Evolutionary conservation across 2,329 filamentous ascomycete genomes (phyloP).

Genomic region (Raffaelea deltoideospora): DNA sequence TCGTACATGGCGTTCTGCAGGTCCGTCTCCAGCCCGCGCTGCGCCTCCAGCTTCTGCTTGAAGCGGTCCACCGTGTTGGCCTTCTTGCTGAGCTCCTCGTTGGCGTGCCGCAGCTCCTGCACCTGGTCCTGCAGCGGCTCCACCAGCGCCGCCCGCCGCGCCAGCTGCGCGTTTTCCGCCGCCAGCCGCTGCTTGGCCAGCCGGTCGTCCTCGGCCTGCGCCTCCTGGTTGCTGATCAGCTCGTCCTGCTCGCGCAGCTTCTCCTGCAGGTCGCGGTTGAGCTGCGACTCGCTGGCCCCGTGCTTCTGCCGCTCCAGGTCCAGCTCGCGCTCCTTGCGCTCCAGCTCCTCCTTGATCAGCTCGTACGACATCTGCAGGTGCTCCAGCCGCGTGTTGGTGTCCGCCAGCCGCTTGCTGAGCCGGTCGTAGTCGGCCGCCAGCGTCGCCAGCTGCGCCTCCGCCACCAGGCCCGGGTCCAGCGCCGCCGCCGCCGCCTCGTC

Average conservation of each 20-base stretch:
- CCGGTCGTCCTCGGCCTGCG: conserved; percentile 40
- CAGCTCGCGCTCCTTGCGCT: conserved; percentile 37
- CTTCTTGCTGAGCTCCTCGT: conserved; percentile 43
- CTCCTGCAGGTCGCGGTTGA: conserved; percentile 37
- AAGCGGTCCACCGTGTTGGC: conserved; percentile 48
- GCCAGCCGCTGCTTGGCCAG: conserved; percentile 28
- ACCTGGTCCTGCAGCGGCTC: conserved; percentile 43
- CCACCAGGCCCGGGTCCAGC: conserved; percentile 38
- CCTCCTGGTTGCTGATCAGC: conserved; percentile 56
- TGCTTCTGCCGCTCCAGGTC: conserved; percentile 37
- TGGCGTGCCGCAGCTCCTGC: conserved; percentile 41
- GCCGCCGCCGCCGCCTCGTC: conserved; percentile 20
- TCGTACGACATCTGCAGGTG: conserved; percentile 48
- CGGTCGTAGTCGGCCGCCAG: conserved; percentile 35
- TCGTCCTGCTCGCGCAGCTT: conserved; percentile 53
- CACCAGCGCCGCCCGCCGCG: conserved; percentile 29
- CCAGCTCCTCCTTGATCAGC: conserved; percentile 47
- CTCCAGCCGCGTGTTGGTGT: conserved; percentile 43
- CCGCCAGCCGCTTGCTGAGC: conserved; percentile 40
- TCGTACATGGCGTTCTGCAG: conserved; percentile 39
- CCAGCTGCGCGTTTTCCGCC: conserved; percentile 32
- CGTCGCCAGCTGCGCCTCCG: conserved; percentile 39
- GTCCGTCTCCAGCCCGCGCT: conserved; percentile 39
- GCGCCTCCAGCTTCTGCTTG: conserved; percentile 45
- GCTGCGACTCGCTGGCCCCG: conserved; percentile 34